These are phyloP conservation scores for Fusarium sarcochroum DNA, from an alignment of 2,329 filamentous ascomycete species.

Conservation along the genomic window DNA sequence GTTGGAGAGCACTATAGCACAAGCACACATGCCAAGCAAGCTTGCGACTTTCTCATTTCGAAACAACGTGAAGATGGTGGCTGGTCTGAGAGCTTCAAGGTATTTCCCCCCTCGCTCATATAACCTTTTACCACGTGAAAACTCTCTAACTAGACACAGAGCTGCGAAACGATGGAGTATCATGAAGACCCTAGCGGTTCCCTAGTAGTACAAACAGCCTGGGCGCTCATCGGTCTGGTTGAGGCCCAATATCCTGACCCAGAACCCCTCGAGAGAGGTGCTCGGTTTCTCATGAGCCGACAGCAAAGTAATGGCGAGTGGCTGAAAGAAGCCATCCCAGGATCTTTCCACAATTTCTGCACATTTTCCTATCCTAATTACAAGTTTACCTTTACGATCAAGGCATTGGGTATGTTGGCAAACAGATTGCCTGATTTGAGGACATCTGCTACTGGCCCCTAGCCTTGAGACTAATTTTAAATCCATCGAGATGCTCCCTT, in stretches of 20 bases:
- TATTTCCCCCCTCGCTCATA: constrained; percentile 47
- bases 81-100: constrained; percentile 93
- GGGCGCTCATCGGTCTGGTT: constrained; percentile 85
- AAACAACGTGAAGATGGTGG: constrained; percentile 90
- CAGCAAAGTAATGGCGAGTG: constrained; percentile 92
- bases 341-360: constrained; percentile 97
- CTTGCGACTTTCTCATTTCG: constrained; percentile 86
- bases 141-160: constrained; percentile 57
- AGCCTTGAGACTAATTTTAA: not conserved
- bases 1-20: constrained; percentile 85
- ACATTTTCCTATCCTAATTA: constrained; percentile 99
- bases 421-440: constrained; percentile 75
- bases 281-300: constrained; percentile 83
- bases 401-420: constrained; percentile 90
- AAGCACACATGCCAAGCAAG: constrained; percentile 76
- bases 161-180: constrained; percentile 82
- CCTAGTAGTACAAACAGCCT: constrained; percentile 94
- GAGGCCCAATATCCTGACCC: constrained; percentile 83
- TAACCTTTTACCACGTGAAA: not conserved
- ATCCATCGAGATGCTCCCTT: not conserved
- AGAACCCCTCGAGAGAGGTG: constrained; percentile 77
- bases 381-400: constrained; percentile 94
- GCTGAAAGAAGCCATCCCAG: constrained; percentile 93
- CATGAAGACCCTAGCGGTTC: constrained; percentile 79
- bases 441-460: constrained; percentile 50